Base-by-base conservation (phyloP, 768 basidiomycete genomes). In the Tubosaeta sp. region DNA sequence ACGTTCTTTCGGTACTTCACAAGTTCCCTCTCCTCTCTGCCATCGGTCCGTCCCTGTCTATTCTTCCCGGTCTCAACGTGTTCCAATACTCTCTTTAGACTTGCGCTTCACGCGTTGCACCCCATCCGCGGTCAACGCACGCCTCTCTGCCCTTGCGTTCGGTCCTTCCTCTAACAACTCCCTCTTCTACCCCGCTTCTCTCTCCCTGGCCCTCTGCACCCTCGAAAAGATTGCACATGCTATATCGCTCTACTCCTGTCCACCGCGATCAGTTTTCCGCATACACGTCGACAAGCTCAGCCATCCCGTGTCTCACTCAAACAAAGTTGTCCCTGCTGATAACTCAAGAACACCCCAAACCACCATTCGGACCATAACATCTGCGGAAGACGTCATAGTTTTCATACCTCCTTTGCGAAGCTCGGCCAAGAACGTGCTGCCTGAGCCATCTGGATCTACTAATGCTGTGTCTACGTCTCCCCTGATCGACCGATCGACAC, bases 1-100 rank as follows among this genome's bases (percentile, higher is more conserved):
- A 68, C 2, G 73, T 76, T 3, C 72, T 78, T 51, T 49, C 65
- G 2, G 55, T 68, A 29, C 68, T 88, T 1, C 32, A 52, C 39
- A 67, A 62, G 19, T 83, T 88, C 51, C 78, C 79, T 18, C 72
- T 87, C 31, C 77, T 88, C 24, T 77, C 77, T 24, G 78, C 78
- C 18, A 55, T 88, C 56, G 86, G 85, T 84, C 46, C 27, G 79
- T 76, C 22, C 12, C 19, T 14, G 21, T 38, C 18, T 19, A 14
- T 32, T 47, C 30, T 14, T 42, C 36, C 30, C 41, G 46, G 24
- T 42, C 25, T 39, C 24, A 29, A 41, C 42, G 25, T 35, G 48
- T 49, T 25, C 51, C 45, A 45, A 44, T 44, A 19, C 24, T 36
- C 22, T 45, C 29, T 30, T 25, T 48, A 82, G 81, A 82, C 63